phyloP scores from a whole-genome alignment of 2,329 filamentous ascomycete species.

The Pseudovirgaria hyperparasitica region DNA sequence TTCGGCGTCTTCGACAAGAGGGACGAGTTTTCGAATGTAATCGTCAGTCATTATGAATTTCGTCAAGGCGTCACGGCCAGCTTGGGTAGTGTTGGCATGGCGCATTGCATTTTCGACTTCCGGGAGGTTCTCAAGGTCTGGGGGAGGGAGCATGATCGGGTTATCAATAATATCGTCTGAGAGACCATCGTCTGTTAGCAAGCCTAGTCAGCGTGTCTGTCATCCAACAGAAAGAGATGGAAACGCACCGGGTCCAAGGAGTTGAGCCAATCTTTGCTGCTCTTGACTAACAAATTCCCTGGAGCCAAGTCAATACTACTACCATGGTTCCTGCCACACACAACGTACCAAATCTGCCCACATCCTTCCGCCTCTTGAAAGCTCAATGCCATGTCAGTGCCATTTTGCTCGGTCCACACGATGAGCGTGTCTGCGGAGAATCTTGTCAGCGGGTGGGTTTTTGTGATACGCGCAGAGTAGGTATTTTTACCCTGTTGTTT shows the following conservation, averaged over 20 bases:
- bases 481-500: slow-evolving; percentile 75
- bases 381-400: slow-evolving; percentile 91
- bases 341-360: slow-evolving; percentile 69
- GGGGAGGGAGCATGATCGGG: slow-evolving; percentile 60
- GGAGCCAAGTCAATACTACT: slow-evolving; percentile 9
- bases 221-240: neutral
- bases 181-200: slow-evolving; percentile 59
- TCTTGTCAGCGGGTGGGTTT: slow-evolving; percentile 9
- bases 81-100: slow-evolving; percentile 57
- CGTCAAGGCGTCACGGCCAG: slow-evolving; percentile 71
- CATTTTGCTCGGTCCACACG: slow-evolving; percentile 89
- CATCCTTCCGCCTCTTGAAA: slow-evolving; percentile 97
- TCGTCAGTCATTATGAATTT: slow-evolving; percentile 78
- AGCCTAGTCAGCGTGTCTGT: neutral
- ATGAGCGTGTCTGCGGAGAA: slow-evolving; percentile 71
- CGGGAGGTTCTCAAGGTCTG: slow-evolving; percentile 67
- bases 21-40: slow-evolving; percentile 78
- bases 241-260: slow-evolving; percentile 48
- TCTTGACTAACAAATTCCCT: slow-evolving; percentile 88
- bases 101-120: slow-evolving; percentile 83
- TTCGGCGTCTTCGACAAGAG: slow-evolving; percentile 77
- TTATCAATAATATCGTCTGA: slow-evolving; percentile 78
- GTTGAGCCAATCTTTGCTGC: slow-evolving; percentile 58
- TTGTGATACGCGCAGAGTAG: neutral
- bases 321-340: too few species aligned